phyloP scores from a whole-genome alignment of 2,329 filamentous ascomycete species.

The Exophiala spinifera region DNA sequence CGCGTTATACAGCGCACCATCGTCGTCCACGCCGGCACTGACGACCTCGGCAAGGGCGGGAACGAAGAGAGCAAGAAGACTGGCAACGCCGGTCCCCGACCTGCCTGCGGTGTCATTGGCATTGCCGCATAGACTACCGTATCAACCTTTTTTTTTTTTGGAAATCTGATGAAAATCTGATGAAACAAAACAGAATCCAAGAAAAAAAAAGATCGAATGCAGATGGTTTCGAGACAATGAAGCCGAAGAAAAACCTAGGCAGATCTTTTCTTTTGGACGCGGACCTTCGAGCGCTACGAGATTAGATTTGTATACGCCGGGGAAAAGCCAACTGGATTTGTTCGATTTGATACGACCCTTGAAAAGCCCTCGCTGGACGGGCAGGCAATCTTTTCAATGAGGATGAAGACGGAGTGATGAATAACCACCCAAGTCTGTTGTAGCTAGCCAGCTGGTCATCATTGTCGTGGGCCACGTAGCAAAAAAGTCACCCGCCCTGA shows the following conservation, averaged over 20 bases:
- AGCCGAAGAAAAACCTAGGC: no score
- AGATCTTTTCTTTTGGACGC: no score
- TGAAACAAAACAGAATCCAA: no score
- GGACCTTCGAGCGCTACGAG: no score
- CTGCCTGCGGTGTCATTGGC: conserved; percentile 94
- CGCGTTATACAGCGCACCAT: conserved; percentile 74
- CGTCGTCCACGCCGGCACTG: conserved; percentile 90
- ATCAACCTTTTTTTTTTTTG: no score
- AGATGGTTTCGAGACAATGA: no score
- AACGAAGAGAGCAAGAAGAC: conserved; percentile 98
- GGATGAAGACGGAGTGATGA: background rate
- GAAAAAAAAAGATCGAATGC: no score
- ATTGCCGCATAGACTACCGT: conserved; percentile 62
- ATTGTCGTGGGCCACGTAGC: background rate
- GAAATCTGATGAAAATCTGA: background rate
- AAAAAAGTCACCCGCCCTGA: background rate
- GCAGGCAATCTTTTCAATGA: conserved; percentile 1
- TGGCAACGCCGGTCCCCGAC: conserved; percentile 87
- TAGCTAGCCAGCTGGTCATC: no score
- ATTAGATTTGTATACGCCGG: no score
- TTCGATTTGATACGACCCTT: background rate
- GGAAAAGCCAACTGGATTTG: no score
- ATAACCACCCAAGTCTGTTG: no score
- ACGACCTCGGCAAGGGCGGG: conserved; percentile 90
- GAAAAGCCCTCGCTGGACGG: no score